Conservation (phyloP, 495 filamentous ascomycete species). For the Apodospora peruviana region DNA sequence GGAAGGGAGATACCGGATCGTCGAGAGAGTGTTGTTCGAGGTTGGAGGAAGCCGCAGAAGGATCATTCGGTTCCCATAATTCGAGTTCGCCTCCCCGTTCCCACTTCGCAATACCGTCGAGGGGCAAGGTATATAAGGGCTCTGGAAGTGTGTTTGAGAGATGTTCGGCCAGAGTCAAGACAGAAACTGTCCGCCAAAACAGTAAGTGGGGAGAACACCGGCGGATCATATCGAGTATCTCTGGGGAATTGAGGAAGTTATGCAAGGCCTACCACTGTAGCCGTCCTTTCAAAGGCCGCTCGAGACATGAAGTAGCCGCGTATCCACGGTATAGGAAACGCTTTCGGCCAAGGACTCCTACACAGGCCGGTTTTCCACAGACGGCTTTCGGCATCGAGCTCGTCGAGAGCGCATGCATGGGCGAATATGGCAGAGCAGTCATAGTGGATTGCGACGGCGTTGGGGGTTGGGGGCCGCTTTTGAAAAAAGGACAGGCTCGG, state of each 20-base stretch:
- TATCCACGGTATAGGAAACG: neutral
- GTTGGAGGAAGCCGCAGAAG: neutral
- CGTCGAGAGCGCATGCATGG: neutral
- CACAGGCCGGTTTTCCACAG: neutral
- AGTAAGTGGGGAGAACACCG: neutral
- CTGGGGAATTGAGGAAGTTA: neutral
- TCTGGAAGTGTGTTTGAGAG: neutral
- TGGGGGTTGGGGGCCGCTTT: neutral
- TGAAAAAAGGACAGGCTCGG: neutral
- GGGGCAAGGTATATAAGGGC: neutral
- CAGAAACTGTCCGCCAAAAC: neutral
- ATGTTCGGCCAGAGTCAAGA: neutral
- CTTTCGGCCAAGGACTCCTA: neutral
- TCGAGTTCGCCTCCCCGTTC: neutral
- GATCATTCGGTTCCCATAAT: neutral
- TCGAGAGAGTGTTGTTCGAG: neutral
- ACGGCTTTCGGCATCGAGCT: neutral
- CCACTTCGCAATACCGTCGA: neutral
- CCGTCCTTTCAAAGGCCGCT: neutral
- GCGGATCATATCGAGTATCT: constrained; percentile 1
- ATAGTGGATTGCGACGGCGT: neutral
- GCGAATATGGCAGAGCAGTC: neutral
- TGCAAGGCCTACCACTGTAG: neutral
- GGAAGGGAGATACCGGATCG: neutral
- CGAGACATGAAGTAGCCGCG: neutral